Evolutionary conservation across 164 flowering plant species (phyloP).

Genomic region (Umbilicus rupestris): DNA sequence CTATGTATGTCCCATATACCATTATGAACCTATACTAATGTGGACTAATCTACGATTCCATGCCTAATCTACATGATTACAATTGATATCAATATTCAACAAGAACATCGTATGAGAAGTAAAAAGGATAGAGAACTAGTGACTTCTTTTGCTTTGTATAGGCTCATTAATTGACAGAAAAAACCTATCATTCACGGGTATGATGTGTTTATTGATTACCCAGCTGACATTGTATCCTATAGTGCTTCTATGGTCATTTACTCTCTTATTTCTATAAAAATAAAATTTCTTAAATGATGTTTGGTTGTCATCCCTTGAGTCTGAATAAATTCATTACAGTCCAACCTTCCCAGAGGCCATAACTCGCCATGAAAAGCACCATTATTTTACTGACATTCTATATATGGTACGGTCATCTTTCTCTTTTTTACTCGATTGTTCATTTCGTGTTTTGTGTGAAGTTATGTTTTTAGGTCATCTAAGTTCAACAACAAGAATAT

Average conservation of each 20-base stretch:
- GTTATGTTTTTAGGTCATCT: background rate
- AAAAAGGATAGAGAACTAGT: no score
- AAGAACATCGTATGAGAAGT: no score
- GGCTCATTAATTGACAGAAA: background rate
- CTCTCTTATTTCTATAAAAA: no score
- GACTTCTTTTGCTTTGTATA: background rate
- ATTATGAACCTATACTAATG: no score
- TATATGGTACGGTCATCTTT: background rate
- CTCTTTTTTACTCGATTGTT: background rate
- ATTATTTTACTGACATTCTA: background rate
- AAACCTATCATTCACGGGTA: conserved; percentile 6
- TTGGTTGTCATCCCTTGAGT: background rate
- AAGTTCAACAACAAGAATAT: background rate
- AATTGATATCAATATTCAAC: no score
- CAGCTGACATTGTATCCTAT: background rate
- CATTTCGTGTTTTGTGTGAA: background rate
- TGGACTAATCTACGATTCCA: no score
- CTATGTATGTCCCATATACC: no score
- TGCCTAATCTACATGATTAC: no score
- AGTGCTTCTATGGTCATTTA: background rate
- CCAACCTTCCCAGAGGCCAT: background rate
- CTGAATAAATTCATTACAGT: background rate
- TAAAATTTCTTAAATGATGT: no score
- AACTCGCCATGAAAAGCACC: background rate
- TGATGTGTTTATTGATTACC: conserved; percentile 4